A percentile compares a stretch with the other conserved stretches of the same genome.
phyloP scores from a whole-genome alignment of 2,329 filamentous ascomycete genomes.

The Cercospora sp. region DNA sequence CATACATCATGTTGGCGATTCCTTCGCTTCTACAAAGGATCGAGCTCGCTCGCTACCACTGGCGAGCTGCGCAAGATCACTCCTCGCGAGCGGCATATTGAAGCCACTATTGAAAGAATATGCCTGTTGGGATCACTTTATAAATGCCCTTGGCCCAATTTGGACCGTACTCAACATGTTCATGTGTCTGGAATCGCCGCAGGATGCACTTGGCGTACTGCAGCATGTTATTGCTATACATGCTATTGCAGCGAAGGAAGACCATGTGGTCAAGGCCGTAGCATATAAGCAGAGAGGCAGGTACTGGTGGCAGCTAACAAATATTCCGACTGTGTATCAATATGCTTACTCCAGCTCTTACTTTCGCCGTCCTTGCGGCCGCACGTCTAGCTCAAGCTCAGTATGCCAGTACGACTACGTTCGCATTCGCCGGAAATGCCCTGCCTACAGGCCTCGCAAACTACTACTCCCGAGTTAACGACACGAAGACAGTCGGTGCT shows the following conservation, averaged over 20 bases:
- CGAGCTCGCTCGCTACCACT: not conserved
- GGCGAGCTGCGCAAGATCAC: not conserved
- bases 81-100: not conserved
- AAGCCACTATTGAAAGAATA: not conserved
- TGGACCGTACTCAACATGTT: not conserved
- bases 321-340: not conserved
- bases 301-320: not conserved
- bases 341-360: not conserved
- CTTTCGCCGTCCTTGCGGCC: not conserved
- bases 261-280: not conserved
- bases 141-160: not conserved
- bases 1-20: not conserved
- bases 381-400: not conserved
- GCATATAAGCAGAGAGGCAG: not conserved
- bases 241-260: not conserved
- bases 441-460: constrained; percentile 10
- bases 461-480: not conserved
- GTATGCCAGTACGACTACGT: constrained; percentile 14
- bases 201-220: not conserved
- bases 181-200: too few species aligned
- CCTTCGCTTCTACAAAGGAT: not conserved
- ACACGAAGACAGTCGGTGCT: not conserved
- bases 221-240: not conserved
- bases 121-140: not conserved
- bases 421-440: constrained; percentile 9